These are phyloP conservation scores for Ceratocystis ficicola DNA, from an alignment of 2,329 filamentous ascomycete genomes.

Conservation along the genomic window DNA sequence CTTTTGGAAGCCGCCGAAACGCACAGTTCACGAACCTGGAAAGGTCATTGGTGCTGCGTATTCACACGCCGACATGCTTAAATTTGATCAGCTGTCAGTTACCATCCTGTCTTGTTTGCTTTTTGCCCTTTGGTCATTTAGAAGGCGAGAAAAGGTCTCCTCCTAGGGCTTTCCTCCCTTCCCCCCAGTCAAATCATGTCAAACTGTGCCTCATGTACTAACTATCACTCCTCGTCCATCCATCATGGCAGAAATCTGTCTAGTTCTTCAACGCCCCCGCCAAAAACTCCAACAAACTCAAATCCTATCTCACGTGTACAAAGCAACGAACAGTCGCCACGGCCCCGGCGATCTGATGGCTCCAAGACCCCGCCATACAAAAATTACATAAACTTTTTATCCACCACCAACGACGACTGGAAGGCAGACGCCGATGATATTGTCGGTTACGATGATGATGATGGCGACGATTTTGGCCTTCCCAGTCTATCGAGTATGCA, in stretches of 20 bases:
- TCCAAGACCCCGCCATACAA: constrained; percentile 53
- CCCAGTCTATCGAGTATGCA: constrained; percentile 89
- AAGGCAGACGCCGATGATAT: constrained; percentile 64
- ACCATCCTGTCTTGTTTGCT: too few relatives aligned
- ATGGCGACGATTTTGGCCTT: constrained; percentile 89
- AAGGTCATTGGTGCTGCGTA: constrained; percentile 89
- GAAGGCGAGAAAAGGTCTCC: constrained; percentile 26
- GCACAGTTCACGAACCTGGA: constrained; percentile 47
- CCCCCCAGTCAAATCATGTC: neutral
- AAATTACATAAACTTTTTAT: constrained; percentile 69
- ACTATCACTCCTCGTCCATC: constrained; percentile 18
- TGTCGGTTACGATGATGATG: constrained; percentile 66
- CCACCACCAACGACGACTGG: constrained; percentile 74
- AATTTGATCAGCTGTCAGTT: constrained; percentile 63
- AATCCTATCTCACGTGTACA: constrained; percentile 32
- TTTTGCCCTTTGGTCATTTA: neutral
- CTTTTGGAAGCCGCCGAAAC: constrained; percentile 63
- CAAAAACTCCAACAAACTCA: constrained; percentile 59
- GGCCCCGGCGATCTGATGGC: constrained; percentile 40
- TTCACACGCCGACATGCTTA: constrained; percentile 89
- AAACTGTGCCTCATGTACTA: neutral
- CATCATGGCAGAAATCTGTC: constrained; percentile 43
- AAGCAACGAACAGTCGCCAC: constrained; percentile 45
- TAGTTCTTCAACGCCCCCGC: constrained; percentile 51
- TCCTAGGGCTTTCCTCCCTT: neutral